phyloP scores from a whole-genome alignment of 1,139 yeast genomes.

The Candida sanyaensis region DNA sequence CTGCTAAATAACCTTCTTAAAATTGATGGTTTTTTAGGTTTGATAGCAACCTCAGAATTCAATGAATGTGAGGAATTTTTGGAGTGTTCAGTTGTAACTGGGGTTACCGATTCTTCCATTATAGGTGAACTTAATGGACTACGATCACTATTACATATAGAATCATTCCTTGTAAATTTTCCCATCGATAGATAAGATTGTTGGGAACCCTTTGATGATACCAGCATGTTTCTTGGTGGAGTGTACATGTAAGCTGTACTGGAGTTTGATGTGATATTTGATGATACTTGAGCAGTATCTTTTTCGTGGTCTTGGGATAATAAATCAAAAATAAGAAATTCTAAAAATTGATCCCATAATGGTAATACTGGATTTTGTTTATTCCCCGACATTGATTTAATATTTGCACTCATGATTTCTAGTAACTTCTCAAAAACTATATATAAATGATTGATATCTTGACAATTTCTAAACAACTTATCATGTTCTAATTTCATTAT shows the following conservation, averaged over 20 bases:
- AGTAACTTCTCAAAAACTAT: conserved; percentile 14
- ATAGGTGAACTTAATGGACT: background rate
- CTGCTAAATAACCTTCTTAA: background rate
- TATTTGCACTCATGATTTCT: conserved; percentile 15
- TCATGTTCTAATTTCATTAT: conserved; percentile 25
- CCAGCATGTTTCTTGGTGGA: background rate
- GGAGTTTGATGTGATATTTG: background rate
- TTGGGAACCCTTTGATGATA: background rate
- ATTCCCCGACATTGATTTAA: conserved; percentile 4
- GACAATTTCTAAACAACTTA: conserved; percentile 12
- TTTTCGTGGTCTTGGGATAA: background rate
- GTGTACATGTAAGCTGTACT: background rate
- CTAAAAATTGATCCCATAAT: conserved; percentile 23
- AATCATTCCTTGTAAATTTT: background rate
- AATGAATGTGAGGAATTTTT: background rate
- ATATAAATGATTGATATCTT: background rate
- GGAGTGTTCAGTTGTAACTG: too few species aligned
- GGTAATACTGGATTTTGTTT: conserved; percentile 2
- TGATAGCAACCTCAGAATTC: background rate
- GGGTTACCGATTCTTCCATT: background rate
- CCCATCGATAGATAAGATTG: background rate
- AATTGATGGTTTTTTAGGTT: background rate
- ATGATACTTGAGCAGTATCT: background rate
- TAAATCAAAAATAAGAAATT: conserved; percentile 17
- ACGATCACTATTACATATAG: background rate